These are phyloP conservation scores for Lantana camara DNA, from an alignment of 257 asterid species.

Conservation along the genomic window DNA sequence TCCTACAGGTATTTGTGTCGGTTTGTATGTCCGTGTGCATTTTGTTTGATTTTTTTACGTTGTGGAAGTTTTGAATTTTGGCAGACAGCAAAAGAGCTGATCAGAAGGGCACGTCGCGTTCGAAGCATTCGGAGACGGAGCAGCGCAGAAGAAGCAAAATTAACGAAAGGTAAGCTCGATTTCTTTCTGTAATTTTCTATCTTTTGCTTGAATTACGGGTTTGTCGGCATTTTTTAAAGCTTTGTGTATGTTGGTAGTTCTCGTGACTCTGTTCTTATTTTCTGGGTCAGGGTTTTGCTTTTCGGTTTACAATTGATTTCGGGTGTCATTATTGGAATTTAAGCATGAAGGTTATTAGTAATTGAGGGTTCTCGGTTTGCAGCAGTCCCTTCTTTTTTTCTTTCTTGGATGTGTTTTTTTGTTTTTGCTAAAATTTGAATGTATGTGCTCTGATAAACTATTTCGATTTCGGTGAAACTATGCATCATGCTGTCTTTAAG, in stretches of 20 bases:
- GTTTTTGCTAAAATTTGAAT: neutral
- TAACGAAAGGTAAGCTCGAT: constrained; percentile 64
- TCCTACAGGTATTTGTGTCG: constrained; percentile 34
- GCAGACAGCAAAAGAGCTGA: constrained; percentile 48
- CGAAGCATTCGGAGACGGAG: constrained; percentile 91
- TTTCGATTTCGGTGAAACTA: neutral
- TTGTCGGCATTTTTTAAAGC: neutral
- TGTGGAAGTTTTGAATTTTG: constrained; percentile 10
- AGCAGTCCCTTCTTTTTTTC: no score
- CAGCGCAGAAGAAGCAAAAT: constrained; percentile 81
- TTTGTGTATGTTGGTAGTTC: no score
- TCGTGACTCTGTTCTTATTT: no score
- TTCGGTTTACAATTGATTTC: no score
- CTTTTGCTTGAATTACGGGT: neutral
- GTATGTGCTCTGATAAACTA: no score
- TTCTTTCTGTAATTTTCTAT: neutral
- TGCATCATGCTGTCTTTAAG: neutral
- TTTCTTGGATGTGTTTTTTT: no score
- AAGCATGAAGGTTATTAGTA: neutral
- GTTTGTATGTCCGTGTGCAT: neutral
- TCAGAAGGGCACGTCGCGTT: constrained; percentile 54
- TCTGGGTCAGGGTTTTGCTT: no score
- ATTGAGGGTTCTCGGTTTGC: neutral
- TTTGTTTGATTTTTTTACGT: neutral
- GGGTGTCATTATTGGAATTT: neutral